These are phyloP conservation scores for Ophiostoma angusticollis DNA, from an alignment of 2,329 filamentous ascomycete genomes.

Conservation along the genomic window DNA sequence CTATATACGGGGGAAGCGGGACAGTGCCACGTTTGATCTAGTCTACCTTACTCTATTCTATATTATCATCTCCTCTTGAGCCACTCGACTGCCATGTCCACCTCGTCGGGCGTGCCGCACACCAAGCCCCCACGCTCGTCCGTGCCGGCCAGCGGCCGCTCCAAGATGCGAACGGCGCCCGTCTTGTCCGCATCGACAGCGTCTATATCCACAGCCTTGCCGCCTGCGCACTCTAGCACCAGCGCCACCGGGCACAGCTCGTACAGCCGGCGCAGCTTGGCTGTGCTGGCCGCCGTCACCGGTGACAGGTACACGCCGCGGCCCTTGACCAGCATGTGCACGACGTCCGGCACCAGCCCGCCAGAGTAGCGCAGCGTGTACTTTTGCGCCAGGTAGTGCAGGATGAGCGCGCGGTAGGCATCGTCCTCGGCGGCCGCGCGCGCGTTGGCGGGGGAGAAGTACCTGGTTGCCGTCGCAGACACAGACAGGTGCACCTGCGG, in stretches of 20 bases:
- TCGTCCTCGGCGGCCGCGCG: constrained; percentile 40
- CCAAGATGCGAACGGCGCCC: no score
- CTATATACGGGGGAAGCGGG: no score
- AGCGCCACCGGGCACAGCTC: constrained; percentile 49
- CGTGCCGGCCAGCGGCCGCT: constrained; percentile 24
- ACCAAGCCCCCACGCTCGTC: constrained; percentile 38
- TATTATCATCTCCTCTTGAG: no score
- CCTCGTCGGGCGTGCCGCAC: constrained; percentile 38
- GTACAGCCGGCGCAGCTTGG: constrained; percentile 46
- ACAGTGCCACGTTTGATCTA: no score
- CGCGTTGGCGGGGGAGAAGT: constrained; percentile 51
- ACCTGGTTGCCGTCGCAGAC: constrained; percentile 31
- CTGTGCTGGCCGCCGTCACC: constrained; percentile 35
- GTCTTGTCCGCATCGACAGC: constrained; percentile 26
- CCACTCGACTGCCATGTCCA: constrained; percentile 19
- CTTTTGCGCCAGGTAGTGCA: constrained; percentile 34
- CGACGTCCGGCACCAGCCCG: constrained; percentile 47
- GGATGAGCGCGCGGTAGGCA: constrained; percentile 36
- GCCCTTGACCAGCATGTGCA: constrained; percentile 46
- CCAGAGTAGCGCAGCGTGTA: constrained; percentile 50
- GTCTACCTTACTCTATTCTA: no score
- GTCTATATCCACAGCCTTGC: constrained; percentile 37
- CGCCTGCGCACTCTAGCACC: constrained; percentile 47
- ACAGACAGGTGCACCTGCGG: constrained; percentile 26
- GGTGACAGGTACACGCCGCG: constrained; percentile 50